These are phyloP conservation scores for Ophiostoma himal-ulmi DNA, from an alignment of 2,329 filamentous ascomycete genomes.

Conservation along the genomic window DNA sequence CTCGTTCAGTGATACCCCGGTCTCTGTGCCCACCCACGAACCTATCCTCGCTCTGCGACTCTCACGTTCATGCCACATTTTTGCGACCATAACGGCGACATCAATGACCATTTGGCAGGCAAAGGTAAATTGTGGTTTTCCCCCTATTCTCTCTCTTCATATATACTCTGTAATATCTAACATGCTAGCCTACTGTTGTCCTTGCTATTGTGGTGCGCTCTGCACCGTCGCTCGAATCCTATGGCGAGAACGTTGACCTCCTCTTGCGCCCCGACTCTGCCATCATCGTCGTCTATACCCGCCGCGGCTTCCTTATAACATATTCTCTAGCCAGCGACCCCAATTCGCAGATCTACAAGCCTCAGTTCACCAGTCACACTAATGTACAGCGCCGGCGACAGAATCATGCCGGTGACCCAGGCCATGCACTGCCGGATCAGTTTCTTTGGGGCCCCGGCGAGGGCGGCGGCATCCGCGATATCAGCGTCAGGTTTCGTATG, in stretches of 20 bases:
- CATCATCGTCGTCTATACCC: constrained; percentile 85
- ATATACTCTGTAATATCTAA: constrained; percentile 35
- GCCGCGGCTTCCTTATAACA: constrained; percentile 81
- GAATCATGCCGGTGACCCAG: constrained; percentile 53
- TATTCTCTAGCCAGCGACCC: constrained; percentile 86
- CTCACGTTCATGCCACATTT: constrained; percentile 72
- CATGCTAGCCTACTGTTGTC: constrained; percentile 66
- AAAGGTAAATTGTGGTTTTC: constrained; percentile 51
- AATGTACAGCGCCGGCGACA: constrained; percentile 58
- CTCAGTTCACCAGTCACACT: constrained; percentile 65
- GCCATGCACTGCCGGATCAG: constrained; percentile 52
- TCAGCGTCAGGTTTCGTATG: constrained; percentile 90
- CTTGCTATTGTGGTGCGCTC: constrained; percentile 82
- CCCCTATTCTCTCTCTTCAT: background rate
- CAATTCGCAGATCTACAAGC: constrained; percentile 76
- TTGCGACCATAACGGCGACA: constrained; percentile 79
- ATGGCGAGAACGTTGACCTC: constrained; percentile 78
- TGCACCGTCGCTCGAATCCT: constrained; percentile 67
- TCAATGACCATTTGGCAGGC: constrained; percentile 96
- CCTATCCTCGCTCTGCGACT: constrained; percentile 68
- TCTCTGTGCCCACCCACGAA: constrained; percentile 47
- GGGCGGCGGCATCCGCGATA: constrained; percentile 72
- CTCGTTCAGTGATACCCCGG: background rate
- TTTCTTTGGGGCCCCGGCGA: constrained; percentile 73
- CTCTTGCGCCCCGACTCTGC: constrained; percentile 85